A percentile compares a stretch with the other conserved stretches of the same genome.
Evolutionary conservation across 345 rosid genomes (phyloP).

Genomic region (Brassica nigra): DNA sequence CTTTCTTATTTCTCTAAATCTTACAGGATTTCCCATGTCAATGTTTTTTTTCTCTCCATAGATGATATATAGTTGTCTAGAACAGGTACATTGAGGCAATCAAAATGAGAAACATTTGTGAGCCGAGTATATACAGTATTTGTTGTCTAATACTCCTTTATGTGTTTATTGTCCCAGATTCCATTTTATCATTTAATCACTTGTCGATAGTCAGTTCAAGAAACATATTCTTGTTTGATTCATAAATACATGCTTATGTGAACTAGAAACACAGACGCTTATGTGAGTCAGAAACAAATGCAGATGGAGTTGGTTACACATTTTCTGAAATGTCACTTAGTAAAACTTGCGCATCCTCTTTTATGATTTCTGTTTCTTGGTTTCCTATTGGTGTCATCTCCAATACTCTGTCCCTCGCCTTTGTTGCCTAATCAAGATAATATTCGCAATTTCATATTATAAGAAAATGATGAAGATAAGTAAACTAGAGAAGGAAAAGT

Average conservation of each 20-base stretch:
- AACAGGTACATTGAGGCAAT: not conserved
- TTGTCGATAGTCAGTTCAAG: no score
- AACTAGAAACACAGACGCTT: not conserved
- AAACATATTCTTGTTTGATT: not conserved
- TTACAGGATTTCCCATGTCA: not conserved
- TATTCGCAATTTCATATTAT: not conserved
- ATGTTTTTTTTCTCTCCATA: not conserved
- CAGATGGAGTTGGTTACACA: constrained; percentile 8
- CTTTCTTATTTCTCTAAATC: no score
- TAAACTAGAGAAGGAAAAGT: not conserved
- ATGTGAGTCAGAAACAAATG: not conserved
- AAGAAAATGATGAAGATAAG: not conserved
- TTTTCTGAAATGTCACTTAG: constrained; percentile 1
- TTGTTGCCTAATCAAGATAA: constrained; percentile 35
- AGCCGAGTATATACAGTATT: no score
- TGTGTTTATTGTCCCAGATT: no score
- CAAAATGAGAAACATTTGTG: no score
- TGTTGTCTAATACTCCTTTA: no score
- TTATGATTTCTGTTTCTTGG: constrained; percentile 4
- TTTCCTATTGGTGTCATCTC: not conserved
- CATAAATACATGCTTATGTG: not conserved
- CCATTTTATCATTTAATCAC: no score
- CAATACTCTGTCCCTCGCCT: not conserved
- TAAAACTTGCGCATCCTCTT: constrained; percentile 25
- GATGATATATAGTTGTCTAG: not conserved